Base-by-base conservation (phyloP, 2,329 filamentous ascomycete species). In the Pestalotiopsis sp. region DNA sequence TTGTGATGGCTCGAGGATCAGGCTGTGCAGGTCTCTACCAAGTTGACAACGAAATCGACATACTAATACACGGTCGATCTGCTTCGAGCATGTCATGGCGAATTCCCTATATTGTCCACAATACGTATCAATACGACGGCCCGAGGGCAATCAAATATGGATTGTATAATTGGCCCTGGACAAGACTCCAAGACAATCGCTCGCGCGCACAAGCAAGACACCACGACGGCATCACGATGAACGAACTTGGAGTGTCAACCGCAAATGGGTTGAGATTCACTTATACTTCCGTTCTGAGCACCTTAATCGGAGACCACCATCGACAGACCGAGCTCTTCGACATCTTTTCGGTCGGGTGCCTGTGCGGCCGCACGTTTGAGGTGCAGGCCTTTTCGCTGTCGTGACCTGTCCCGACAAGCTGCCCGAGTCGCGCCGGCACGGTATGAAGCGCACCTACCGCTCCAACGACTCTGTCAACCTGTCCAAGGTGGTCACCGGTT, bases 381-480 rank as follows among this genome's bases (percentile, higher is more conserved):
- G 68, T 68, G 62, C 68, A 71, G 64, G 69, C 68, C 39, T 71
- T 71, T 65, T 69, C 68, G 20, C 64, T 71, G 14, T 60, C 59
- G n/a, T 59, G 59, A 12, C 60, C 68, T n/a, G 45, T 3, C 57
- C 56, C 62, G 52, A 36, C 45, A 71, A 66, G 57, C 65, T 69
- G 36, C 65, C 69, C 38, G 36, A 68, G 9, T 68, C 60, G 9
- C 60, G 69, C 6, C 63, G 61, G 20, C 68, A 68, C 12, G 49
- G 70, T 38, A 71, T 70, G 61, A 68, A 70, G 64, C 66, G 66
- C 59, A 59, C 68, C 25, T 64, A 66, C 68, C 66, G 61, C 31
- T 71, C 68, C 2, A 49, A 63, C 38, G 68, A 71, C 61, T 71
- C 69, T 52, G 60, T 71, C 31, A 20, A 39, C 41, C 49, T 59